Evolutionary conservation across 2,329 filamentous ascomycete genomes (phyloP), one percentile per base, ranked within the genome.

Genomic region (Simplicillium sp.): DNA sequence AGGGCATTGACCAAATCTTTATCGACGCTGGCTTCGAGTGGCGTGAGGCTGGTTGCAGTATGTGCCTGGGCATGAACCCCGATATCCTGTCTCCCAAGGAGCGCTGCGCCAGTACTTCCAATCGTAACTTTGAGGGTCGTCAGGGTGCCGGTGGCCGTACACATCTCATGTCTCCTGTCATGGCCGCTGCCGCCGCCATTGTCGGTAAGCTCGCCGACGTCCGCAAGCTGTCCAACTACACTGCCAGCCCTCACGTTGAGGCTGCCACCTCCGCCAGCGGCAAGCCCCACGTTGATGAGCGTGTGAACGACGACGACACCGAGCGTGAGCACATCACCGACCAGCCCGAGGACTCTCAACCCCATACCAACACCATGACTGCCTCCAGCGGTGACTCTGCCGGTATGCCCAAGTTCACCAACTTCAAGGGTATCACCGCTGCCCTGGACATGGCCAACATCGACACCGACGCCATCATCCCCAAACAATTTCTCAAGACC

Each of bases 21-120:
- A 57, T 68, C 8, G 87, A 94, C 46, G 89, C 92, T 37, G 92
- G 92, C 7, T 97, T 97, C 51, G 90, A 97, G 62, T 97, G 90
- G 90, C 80, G 92, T 59, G 92, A 98, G 68, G 92, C 92, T 50
- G 92, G 92, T 38, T 98, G 92, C 76, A 94, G 87, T 47, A 98
- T 98, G 92, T 97, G 92, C 60, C 75, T 98, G 41, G 92, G 92
- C 60, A 98, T 98, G 90, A 98, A 98, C 71, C 90, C 92, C 0
- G 92, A 98, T 61, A 97, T 98, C 48, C 76, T 97, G 36, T 80
- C 88, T 2, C 89, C 92, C 40, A 77, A 84, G 60, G 92, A 98
- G 67, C 82, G 92, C 55, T 97, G 92, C 60, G 92, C 92, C 34
- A 90, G 84, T 58, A 97, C 92, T 38, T 94, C 87, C 47, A 97